A percentile compares a stretch with the other conserved stretches of the same genome.
These are phyloP conservation scores for Linum trigynum DNA, from an alignment of 345 rosid species.

Conservation along the genomic window DNA sequence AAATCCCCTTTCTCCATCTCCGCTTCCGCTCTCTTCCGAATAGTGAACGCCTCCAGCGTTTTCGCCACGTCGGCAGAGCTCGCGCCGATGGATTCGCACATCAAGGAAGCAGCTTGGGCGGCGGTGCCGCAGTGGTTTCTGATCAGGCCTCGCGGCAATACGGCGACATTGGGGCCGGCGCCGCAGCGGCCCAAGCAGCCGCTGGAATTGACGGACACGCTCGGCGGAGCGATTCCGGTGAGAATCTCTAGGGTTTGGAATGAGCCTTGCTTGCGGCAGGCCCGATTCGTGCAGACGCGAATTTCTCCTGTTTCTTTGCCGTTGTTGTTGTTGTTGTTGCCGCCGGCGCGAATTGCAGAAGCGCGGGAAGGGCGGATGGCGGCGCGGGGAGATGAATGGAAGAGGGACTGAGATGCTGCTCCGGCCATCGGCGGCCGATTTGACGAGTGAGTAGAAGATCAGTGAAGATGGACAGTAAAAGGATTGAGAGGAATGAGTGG, in stretches of 20 bases:
- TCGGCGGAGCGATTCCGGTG: slow-evolving; percentile 53
- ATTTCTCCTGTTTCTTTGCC: slow-evolving; percentile 8
- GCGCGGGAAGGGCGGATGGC: not conserved
- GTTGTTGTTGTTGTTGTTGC: not conserved
- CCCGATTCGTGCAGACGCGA: slow-evolving; percentile 22
- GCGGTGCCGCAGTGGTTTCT: slow-evolving; percentile 66
- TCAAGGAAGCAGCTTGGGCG: slow-evolving; percentile 49
- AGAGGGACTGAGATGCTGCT: not conserved
- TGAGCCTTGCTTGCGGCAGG: slow-evolving; percentile 70
- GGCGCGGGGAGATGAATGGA: not conserved
- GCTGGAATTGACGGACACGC: slow-evolving; percentile 45
- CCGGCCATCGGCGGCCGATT: not conserved
- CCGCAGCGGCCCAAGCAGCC: slow-evolving; percentile 86
- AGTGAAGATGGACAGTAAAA: no score
- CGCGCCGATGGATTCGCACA: slow-evolving; percentile 20
- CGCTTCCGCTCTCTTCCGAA: slow-evolving; percentile 50
- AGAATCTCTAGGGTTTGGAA: slow-evolving; percentile 51
- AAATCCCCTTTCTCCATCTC: slow-evolving; percentile 42
- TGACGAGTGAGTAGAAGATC: no score
- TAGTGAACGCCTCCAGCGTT: slow-evolving; percentile 49
- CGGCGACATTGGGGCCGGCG: slow-evolving; percentile 70
- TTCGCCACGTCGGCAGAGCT: slow-evolving; percentile 22
- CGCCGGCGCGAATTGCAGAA: not conserved
- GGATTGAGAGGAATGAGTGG: no score
- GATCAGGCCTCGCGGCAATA: slow-evolving; percentile 55